phyloP scores from a whole-genome alignment of 2,329 filamentous ascomycete species.

The Chrysoporthe austroafricana region DNA sequence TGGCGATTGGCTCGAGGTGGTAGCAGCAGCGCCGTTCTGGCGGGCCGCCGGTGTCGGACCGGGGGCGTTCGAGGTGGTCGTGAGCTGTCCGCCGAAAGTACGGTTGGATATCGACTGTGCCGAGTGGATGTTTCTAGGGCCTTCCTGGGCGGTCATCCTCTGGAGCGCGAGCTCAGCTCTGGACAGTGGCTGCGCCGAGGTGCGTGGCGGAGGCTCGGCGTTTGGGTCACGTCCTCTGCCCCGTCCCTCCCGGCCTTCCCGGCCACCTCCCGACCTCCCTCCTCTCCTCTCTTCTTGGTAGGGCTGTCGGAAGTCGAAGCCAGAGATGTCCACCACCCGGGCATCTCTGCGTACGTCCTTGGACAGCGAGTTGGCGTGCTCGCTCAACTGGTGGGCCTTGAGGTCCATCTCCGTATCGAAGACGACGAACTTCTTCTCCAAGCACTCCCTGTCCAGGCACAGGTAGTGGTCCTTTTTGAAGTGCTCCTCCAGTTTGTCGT shows the following conservation, averaged over 20 bases:
- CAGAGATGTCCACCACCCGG: slow-evolving; percentile 81
- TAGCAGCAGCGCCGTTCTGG: slow-evolving; percentile 24
- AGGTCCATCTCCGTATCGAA: slow-evolving; percentile 95
- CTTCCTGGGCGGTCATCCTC: slow-evolving; percentile 56
- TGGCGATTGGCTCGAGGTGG: slow-evolving; percentile 27
- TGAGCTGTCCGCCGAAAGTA: slow-evolving; percentile 84
- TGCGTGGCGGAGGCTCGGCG: slow-evolving; percentile 74
- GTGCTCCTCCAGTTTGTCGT: slow-evolving; percentile 82
- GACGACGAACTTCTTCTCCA: slow-evolving; percentile 97
- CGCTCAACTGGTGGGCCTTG: slow-evolving; percentile 87
- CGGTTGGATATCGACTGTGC: slow-evolving; percentile 79
- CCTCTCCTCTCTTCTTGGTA: slow-evolving; percentile 67
- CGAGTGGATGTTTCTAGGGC: slow-evolving; percentile 77
- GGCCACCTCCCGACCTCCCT: slow-evolving; percentile 48
- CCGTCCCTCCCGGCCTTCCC: slow-evolving; percentile 42
- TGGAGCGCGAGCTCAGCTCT: slow-evolving; percentile 92
- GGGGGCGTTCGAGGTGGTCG: slow-evolving; percentile 49
- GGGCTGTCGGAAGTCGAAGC: slow-evolving; percentile 77
- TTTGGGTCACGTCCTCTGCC: slow-evolving; percentile 84
- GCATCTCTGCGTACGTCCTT: slow-evolving; percentile 86
- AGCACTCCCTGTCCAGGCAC: slow-evolving; percentile 82
- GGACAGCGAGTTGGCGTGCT: slow-evolving; percentile 77
- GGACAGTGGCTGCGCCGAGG: slow-evolving; percentile 78
- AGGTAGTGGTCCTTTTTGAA: slow-evolving; percentile 87
- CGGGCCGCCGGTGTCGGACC: slow-evolving; percentile 28